Evolutionary conservation across 306 rosid species (phyloP).

Genomic region (Pyrus pyrifolia): DNA sequence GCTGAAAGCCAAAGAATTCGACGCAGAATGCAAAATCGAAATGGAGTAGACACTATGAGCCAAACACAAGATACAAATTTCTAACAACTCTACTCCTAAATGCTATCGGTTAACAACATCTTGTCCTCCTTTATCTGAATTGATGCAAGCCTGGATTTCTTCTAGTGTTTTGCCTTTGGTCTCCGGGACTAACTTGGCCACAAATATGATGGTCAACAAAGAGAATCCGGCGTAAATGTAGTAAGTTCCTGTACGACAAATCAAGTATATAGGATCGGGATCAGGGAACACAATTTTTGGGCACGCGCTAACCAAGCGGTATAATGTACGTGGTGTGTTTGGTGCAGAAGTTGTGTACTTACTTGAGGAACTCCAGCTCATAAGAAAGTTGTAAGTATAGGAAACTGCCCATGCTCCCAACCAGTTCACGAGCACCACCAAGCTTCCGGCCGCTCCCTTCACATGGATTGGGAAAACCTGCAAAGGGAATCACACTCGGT

Average conservation of each 20-base stretch:
- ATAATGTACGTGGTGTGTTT: too few relatives aligned
- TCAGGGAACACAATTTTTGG: too few relatives aligned
- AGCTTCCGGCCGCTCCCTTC: slow-evolving; percentile 79
- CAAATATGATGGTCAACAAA: slow-evolving; percentile 59
- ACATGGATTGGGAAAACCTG: slow-evolving; percentile 78
- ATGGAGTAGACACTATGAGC: neutral
- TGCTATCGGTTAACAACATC: neutral
- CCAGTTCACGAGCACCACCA: slow-evolving; percentile 71
- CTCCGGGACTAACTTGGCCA: slow-evolving; percentile 70
- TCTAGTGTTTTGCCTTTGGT: slow-evolving; percentile 93
- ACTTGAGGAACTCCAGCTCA: slow-evolving; percentile 77
- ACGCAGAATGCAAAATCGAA: too few relatives aligned
- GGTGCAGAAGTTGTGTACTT: neutral
- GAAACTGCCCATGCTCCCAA: slow-evolving; percentile 80
- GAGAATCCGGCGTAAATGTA: slow-evolving; percentile 61
- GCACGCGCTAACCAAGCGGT: neutral
- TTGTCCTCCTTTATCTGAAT: slow-evolving; percentile 12
- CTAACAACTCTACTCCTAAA: neutral
- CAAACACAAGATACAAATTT: neutral
- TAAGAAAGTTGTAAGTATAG: slow-evolving; percentile 70
- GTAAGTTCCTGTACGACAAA: slow-evolving; percentile 53
- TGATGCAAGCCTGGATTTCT: slow-evolving; percentile 67
- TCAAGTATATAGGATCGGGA: neutral
- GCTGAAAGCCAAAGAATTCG: neutral
- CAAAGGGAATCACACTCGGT: slow-evolving; percentile 1